Evolutionary conservation across 1,284 basidiomycete genomes (phyloP).

Genomic region (Ceratobasidium sp.): DNA sequence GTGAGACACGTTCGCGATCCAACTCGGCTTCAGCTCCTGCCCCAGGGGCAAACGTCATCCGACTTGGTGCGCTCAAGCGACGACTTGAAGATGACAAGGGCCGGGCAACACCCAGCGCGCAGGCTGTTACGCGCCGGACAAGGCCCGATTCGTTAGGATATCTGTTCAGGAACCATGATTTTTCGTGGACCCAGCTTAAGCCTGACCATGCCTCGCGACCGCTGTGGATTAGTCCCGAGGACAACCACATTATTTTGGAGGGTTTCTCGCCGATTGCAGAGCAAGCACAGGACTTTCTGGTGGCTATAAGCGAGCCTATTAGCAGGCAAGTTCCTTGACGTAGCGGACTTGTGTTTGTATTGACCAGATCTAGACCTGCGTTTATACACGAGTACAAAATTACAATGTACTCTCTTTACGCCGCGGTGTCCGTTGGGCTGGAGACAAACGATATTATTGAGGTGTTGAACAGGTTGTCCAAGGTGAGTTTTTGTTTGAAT

Average conservation of each 20-base stretch:
- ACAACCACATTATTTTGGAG: constrained; percentile 94
- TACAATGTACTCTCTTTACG: constrained; percentile 97
- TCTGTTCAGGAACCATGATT: constrained; percentile 84
- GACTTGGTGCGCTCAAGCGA: constrained; percentile 19
- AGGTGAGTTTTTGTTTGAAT: constrained; percentile 61
- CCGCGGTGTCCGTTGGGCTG: constrained; percentile 97
- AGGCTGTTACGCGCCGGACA: constrained; percentile 7
- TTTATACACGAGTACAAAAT: constrained; percentile 99
- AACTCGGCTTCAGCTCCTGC: constrained; percentile 20
- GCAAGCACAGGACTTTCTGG: constrained; percentile 97
- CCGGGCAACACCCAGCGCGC: background rate
- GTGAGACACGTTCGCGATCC: constrained; percentile 26
- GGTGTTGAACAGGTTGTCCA: constrained; percentile 88
- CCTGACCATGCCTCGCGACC: constrained; percentile 90
- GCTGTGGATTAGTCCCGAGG: constrained; percentile 93
- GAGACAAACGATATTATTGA: constrained; percentile 99
- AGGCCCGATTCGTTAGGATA: constrained; percentile 49
- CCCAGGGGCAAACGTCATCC: constrained; percentile 19
- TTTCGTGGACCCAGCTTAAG: constrained; percentile 86
- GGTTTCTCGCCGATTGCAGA: constrained; percentile 97
- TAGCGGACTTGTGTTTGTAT: constrained; percentile 1
- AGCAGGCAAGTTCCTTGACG: constrained; percentile 77
- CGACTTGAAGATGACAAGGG: constrained; percentile 30
- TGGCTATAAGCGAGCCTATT: constrained; percentile 98
- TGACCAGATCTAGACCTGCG: constrained; percentile 73